Conservation (phyloP, 495 filamentous ascomycete species). For the Annulohypoxylon maeteangense region DNA sequence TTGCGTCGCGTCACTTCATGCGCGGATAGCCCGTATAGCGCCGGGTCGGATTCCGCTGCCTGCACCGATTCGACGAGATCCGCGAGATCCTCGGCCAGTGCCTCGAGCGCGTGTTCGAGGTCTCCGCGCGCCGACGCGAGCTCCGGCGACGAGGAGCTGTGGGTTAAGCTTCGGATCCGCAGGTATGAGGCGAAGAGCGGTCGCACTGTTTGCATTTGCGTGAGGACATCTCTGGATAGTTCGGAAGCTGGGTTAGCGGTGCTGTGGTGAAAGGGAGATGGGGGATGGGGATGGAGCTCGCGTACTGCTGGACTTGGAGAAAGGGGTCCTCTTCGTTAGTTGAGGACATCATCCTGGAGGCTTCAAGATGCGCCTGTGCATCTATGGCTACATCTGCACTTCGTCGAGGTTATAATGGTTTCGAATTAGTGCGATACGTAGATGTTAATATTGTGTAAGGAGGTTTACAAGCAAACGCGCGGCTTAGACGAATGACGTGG, state of each 20-base stretch:
- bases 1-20: constrained; percentile 84
- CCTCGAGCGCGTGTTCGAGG: constrained; percentile 78
- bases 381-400: constrained; percentile 46
- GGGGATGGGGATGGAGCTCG: constrained; percentile 15
- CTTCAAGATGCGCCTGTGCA: constrained; percentile 44
- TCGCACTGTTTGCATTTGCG: constrained; percentile 79
- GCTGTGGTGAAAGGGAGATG: not conserved
- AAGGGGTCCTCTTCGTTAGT: constrained; percentile 86
- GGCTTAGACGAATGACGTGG: constrained; percentile 38
- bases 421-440: not conserved
- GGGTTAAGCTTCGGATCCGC: constrained; percentile 87
- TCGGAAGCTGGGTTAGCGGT: constrained; percentile 13
- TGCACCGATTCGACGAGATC: constrained; percentile 90
- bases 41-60: constrained; percentile 89
- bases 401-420: not conserved
- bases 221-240: constrained; percentile 79
- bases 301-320: constrained; percentile 90
- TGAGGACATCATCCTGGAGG: constrained; percentile 72
- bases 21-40: constrained; percentile 85
- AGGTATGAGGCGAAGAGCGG: constrained; percentile 94
- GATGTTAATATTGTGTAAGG: constrained; percentile 14
- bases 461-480: constrained; percentile 8
- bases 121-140: constrained; percentile 84
- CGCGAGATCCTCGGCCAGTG: constrained; percentile 84
- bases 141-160: constrained; percentile 73